Evolutionary conservation across 73 alveolate genomes (phyloP).

Genomic region (Paramecium tetraurelia): DNA sequence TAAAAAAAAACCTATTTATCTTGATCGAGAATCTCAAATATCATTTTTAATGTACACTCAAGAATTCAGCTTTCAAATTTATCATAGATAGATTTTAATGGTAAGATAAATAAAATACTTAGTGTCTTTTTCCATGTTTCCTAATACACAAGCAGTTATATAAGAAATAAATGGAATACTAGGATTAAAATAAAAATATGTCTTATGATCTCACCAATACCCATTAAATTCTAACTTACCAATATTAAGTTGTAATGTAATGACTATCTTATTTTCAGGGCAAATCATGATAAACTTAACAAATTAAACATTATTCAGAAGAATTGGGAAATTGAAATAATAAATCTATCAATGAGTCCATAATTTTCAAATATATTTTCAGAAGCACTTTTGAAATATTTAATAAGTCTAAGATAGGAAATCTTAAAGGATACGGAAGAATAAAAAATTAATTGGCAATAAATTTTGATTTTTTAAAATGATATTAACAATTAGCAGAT

Average conservation of each 20-base stretch:
- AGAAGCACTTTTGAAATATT: not conserved
- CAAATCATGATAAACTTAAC: not conserved
- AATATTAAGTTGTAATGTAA: not conserved
- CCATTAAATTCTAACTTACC: not conserved
- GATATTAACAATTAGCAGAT: not conserved
- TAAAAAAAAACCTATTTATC: not conserved
- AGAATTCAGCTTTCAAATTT: not conserved
- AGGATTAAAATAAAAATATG: not conserved
- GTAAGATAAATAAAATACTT: not conserved
- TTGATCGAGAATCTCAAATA: not conserved
- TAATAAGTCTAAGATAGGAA: not conserved
- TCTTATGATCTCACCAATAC: not conserved
- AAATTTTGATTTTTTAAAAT: not conserved
- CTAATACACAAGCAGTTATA: not conserved
- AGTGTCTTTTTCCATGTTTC: not conserved
- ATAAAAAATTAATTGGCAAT: not conserved
- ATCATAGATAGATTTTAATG: not conserved
- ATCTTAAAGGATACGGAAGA: not conserved
- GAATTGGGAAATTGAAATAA: not conserved
- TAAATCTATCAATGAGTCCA: not conserved
- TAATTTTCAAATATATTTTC: not conserved
- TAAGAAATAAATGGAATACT: not conserved
- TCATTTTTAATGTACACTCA: not conserved
- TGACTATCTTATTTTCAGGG: not conserved
- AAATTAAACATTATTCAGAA: not conserved